Evolutionary conservation across 2,329 filamentous ascomycete genomes (phyloP).

Genomic region (Botrytis fragariae): DNA sequence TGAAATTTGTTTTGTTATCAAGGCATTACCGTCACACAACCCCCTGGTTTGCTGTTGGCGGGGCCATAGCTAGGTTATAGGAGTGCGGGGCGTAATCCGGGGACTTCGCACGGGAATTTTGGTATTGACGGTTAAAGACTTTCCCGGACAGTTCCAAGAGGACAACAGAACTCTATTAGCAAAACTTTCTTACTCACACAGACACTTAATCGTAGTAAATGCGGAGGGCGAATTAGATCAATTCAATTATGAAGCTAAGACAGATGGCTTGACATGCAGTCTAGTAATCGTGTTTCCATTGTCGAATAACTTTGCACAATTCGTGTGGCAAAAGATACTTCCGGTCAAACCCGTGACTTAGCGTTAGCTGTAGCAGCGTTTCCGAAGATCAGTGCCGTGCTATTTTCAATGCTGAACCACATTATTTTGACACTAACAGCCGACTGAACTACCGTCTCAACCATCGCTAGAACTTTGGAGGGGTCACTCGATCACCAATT

Average conservation of each 20-base stretch:
- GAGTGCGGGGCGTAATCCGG: slow-evolving; percentile 17
- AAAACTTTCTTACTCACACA: not conserved
- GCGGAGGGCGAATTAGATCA: slow-evolving; percentile 7
- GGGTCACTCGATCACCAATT: slow-evolving; percentile 4
- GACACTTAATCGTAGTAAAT: not conserved
- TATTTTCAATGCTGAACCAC: not conserved
- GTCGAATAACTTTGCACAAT: not conserved
- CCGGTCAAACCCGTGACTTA: slow-evolving; percentile 8
- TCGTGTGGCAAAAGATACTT: slow-evolving; percentile 15
- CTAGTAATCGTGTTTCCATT: not conserved
- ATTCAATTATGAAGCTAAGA: not conserved
- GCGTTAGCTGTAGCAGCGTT: not conserved
- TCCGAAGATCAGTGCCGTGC: slow-evolving; percentile 8
- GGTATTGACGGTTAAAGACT: slow-evolving; percentile 13
- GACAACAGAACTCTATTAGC: not conserved
- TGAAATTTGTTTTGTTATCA: not conserved
- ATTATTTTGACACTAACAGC: slow-evolving; percentile 10
- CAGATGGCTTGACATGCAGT: not conserved
- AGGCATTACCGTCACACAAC: not conserved
- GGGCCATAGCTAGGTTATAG: not conserved
- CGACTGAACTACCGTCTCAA: slow-evolving; percentile 19
- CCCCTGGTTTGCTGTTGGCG: not conserved
- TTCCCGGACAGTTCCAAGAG: slow-evolving; percentile 5
- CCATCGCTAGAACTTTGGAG: not conserved
- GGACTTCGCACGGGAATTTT: not conserved